Base-by-base conservation (phyloP, 768 basidiomycete genomes). In the Lactarius sanguifluus region DNA sequence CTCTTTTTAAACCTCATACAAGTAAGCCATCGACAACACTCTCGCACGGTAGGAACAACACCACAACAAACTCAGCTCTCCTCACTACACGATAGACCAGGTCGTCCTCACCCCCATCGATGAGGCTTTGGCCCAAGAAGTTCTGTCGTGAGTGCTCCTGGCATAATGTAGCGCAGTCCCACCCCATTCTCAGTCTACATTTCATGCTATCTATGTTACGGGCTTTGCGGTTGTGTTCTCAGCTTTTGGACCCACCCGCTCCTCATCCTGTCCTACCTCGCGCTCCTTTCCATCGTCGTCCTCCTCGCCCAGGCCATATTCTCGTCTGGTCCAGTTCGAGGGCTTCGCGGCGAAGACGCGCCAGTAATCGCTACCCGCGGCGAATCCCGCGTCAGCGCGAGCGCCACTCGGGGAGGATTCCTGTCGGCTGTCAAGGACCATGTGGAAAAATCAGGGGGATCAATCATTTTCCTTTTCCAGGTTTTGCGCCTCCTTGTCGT, bases 381-480 rank as follows among this genome's bases (percentile, higher is more conserved):
- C 45, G 59, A 57, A 3, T 41, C 43, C 23, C 58, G 41, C 6
- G 16, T 36, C 6, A 3, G 10, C n/a, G 45, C 4, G 45, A 57
- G 52, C 32, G 23, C 5, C 12, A 58, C 43, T 5, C 38, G 65
- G 62, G 43, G 59, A 15, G 34, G 57, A 36, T 10, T 66, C 16
- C 25, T 65, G 71, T 67, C 66, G 1, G 62, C 66, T 52, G 54
- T 69, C 23, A 67, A 54, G 34, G 62, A 58, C 36, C 83, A 84
- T 70, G 72, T 85, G 32, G 61, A 71, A 16, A 69, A 73, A 12
- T 79, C 82, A 61, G 83, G 85, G 5, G 86, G 86, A 12, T 66
- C 72, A 2, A 73, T 75, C 18, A 81, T 84, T 32, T 85, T 84
- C 73, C 71, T 72, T 16, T 81, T 80, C 74, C 82, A 82, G 68